A percentile compares a stretch with the other conserved stretches of the same genome.
Conservation (phyloP, 169 alveolate species). For the Plasmodium yoelii region DNA sequence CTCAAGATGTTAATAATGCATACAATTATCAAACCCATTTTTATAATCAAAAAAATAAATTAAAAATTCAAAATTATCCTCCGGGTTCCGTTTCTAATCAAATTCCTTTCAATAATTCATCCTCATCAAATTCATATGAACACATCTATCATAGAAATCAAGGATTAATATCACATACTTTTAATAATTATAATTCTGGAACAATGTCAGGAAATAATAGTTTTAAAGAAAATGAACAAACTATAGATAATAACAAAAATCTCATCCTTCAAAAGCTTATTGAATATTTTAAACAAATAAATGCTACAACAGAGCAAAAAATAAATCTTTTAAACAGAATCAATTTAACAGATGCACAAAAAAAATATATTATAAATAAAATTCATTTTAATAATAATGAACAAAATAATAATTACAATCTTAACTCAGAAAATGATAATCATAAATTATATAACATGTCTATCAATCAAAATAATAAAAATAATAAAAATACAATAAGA, state of each 20-base stretch:
- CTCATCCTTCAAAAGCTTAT: constrained; percentile 20
- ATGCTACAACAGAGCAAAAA: constrained; percentile 27
- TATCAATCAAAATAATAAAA: background rate
- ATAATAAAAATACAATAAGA: background rate
- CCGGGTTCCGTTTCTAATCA: background rate
- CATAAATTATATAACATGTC: background rate
- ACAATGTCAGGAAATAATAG: background rate
- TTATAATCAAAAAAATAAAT: background rate
- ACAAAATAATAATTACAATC: background rate
- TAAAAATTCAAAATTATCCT: too few species aligned
- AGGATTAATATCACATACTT: background rate
- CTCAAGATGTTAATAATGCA: background rate
- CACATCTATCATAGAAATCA: background rate
- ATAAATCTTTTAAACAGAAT: background rate
- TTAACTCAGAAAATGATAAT: background rate
- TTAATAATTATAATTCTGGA: background rate
- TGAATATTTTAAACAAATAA: background rate
- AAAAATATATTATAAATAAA: background rate
- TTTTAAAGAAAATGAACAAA: background rate
- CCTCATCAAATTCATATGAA: background rate
- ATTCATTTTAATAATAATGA: background rate
- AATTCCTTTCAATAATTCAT: background rate
- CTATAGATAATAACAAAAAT: constrained; percentile 13
- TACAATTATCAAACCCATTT: background rate
- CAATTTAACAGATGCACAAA: constrained; percentile 4